phyloP scores from a whole-genome alignment of 164 flowering plant species.

The Sedum album region DNA sequence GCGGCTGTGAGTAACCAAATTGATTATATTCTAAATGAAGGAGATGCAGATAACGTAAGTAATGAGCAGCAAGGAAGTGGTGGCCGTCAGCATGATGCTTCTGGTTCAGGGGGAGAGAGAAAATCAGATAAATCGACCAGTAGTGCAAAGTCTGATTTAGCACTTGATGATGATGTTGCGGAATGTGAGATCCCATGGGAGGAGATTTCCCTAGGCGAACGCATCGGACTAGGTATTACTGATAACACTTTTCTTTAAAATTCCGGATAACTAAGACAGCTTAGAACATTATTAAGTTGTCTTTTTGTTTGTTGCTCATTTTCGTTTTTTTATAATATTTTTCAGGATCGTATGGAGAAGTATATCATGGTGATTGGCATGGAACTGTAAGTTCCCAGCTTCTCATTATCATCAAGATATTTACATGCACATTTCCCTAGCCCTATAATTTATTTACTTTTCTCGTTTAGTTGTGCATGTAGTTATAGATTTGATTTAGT shows the following conservation, averaged over 20 bases:
- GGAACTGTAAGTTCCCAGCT: conserved; percentile 75
- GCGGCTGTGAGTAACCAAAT: conserved; percentile 63
- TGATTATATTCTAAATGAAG: conserved; percentile 26
- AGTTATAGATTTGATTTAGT: not conserved
- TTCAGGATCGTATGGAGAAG: conserved; percentile 98
- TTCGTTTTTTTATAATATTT: conserved; percentile 12
- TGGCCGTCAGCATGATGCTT: conserved; percentile 26
- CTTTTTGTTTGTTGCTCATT: not conserved
- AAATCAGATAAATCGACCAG: conserved; percentile 62
- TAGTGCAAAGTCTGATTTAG: conserved; percentile 52
- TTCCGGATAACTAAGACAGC: not conserved
- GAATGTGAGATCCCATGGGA: conserved; percentile 95
- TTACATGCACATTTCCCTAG: not conserved
- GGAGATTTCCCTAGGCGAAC: conserved; percentile 87
- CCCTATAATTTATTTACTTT: not conserved
- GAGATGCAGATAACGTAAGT: conserved; percentile 29
- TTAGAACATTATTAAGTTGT: not conserved
- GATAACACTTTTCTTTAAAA: not conserved
- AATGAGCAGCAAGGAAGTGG: conserved; percentile 35
- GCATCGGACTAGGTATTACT: conserved; percentile 88
- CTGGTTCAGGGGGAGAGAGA: conserved; percentile 58
- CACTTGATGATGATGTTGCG: conserved; percentile 82
- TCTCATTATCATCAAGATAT: not conserved
- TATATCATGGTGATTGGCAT: conserved; percentile 96
- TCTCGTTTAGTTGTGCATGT: too few species aligned